phyloP scores from a whole-genome alignment of 306 rosid genomes.

The Acacia confusa region DNA sequence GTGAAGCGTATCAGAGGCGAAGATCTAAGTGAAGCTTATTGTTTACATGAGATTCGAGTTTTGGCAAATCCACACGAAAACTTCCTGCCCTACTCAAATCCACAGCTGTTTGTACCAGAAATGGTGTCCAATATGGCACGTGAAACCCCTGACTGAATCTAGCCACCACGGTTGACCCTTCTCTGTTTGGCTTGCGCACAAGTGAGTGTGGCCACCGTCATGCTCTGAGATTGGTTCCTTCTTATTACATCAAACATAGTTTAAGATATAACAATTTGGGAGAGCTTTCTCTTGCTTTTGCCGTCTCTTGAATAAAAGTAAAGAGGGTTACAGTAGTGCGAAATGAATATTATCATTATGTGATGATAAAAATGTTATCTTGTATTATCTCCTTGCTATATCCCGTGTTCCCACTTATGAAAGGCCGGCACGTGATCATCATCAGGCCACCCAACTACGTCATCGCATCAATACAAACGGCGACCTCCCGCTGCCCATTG shows the following conservation, averaged over 20 bases:
- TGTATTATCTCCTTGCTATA: conserved; percentile 36
- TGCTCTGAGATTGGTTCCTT: conserved; percentile 48
- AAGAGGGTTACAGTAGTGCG: conserved; percentile 30
- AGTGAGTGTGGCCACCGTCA: conserved; percentile 62
- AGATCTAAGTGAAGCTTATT: conserved; percentile 62
- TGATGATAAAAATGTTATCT: conserved; percentile 24
- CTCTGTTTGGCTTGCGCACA: conserved; percentile 49
- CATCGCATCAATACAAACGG: conserved; percentile 21
- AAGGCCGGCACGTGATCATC: too few species aligned
- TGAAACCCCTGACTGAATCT: conserved; percentile 38
- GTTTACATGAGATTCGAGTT: conserved; percentile 39
- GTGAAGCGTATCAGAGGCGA: conserved; percentile 42
- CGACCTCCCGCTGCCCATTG: conserved; percentile 59
- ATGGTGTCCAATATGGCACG: conserved; percentile 45
- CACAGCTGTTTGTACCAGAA: conserved; percentile 45
- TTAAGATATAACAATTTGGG: conserved; percentile 16
- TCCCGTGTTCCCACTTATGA: conserved; percentile 38
- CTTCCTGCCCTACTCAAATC: conserved; percentile 66
- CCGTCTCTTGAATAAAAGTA: conserved; percentile 37
- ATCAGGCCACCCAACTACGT: too few species aligned
- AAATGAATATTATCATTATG: conserved; percentile 30
- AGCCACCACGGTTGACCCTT: conserved; percentile 42
- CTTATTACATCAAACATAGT: conserved; percentile 35
- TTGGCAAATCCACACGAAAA: conserved; percentile 43
- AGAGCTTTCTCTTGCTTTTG: not conserved